Base-by-base conservation (phyloP, 495 filamentous ascomycete genomes). In the Aspergillus carlsbadensis region DNA sequence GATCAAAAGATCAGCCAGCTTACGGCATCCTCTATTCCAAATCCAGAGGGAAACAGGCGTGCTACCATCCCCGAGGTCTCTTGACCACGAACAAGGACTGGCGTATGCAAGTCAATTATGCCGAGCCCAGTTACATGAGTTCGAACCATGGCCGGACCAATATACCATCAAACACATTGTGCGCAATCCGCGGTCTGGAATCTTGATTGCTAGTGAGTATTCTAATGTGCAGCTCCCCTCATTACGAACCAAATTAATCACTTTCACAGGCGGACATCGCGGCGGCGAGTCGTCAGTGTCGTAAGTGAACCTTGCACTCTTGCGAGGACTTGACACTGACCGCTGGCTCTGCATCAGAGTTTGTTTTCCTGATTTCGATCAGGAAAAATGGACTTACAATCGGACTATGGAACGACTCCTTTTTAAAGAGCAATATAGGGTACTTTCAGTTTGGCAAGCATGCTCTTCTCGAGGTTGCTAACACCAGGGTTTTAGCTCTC, bases 341-440 rank as follows among this genome's bases (percentile, higher is more conserved):
- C 35, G 41, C 22, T 63, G 35, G 62, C 21, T 18, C 42, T 41
- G 34, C n/a, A 52, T 21, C 20, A 75, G 71, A 29, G 57, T 73
- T 15, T 75, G 71, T 60, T 72, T 74, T 26, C 70, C 72, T 41
- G 70, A 74, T 24, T 64, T 61, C 40, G 67, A 72, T 31, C 64
- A 71, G 26, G 60, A 63, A 2, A 61, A 60, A 53, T 72, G 69
- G 72, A 65, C 64, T 6, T 75, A 75, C 36, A 65, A 69, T 45
- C 65, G 63, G 20, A 70, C 66, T 5, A 75, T 72, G 70, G 72
- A 74, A 52, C 61, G 68, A 20, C 59, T 70, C 5, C 62, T 74
- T 3, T 66, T 73, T 46, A 72, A 65, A 61, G 70, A 71, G 24
- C 52, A 56, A 17, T 76, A 70, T 53, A 62, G 70, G 50, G 73